phyloP scores from a whole-genome alignment of 257 asterid species.

The Penstemon barbatus region DNA sequence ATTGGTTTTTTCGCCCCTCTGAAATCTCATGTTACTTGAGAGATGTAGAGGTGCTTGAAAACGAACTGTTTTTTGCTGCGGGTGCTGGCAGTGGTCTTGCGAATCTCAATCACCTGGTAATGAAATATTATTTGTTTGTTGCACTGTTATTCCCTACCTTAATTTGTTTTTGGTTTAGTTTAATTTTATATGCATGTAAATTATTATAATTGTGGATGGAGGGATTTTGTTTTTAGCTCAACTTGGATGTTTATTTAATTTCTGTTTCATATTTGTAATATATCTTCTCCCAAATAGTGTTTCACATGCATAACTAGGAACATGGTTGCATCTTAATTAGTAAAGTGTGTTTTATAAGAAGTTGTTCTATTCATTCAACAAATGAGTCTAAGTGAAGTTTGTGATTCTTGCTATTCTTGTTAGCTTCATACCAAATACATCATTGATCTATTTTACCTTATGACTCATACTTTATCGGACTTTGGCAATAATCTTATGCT shows the following conservation, averaged over 20 bases:
- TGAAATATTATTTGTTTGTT: not conserved
- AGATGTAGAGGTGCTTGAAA: constrained; percentile 41
- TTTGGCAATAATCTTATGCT: too few relatives aligned
- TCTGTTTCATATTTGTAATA: not conserved
- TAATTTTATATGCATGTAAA: not conserved
- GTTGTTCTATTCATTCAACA: not conserved
- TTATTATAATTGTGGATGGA: not conserved
- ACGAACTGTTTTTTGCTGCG: constrained; percentile 78
- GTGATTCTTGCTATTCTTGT: not conserved
- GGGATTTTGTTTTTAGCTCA: constrained; percentile 11
- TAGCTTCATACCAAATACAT: too few relatives aligned
- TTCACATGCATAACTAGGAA: not conserved
- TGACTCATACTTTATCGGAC: too few relatives aligned
- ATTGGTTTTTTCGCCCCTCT: constrained; percentile 80
- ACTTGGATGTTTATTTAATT: not conserved
- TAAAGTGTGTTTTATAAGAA: not conserved
- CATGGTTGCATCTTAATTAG: not conserved
- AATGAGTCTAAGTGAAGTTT: not conserved
- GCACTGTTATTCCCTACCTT: not conserved
- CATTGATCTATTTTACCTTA: too few relatives aligned
- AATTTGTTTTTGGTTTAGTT: not conserved
- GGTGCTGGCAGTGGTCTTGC: constrained; percentile 73
- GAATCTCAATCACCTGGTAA: constrained; percentile 71
- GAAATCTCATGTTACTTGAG: constrained; percentile 55
- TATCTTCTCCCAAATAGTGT: constrained; percentile 1